phyloP scores from a whole-genome alignment of 2,329 filamentous ascomycete genomes.

The Fusarium redolens region DNA sequence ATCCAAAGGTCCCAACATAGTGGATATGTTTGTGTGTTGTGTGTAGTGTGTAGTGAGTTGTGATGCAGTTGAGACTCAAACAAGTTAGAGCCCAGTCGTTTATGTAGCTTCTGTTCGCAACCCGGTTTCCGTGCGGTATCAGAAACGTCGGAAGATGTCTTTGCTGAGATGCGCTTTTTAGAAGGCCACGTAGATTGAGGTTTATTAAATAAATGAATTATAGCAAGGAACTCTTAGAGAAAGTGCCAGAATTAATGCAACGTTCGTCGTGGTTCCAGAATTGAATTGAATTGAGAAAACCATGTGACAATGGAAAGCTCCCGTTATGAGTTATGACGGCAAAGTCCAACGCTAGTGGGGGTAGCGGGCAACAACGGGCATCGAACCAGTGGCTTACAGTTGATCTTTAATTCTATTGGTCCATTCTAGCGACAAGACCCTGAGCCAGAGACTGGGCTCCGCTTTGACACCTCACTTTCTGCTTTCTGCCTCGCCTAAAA shows the following conservation, averaged over 20 bases:
- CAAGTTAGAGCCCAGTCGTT: conserved; percentile 46
- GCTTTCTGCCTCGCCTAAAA: conserved; percentile 24
- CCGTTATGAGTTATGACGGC: conserved; percentile 16
- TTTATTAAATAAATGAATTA: conserved; percentile 2
- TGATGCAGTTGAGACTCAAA: conserved; percentile 29
- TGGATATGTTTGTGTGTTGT: conserved; percentile 21
- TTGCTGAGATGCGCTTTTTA: conserved; percentile 43
- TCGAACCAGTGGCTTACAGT: conserved; percentile 16
- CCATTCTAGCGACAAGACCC: background rate
- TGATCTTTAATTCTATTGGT: conserved; percentile 1
- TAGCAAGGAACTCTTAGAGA: background rate
- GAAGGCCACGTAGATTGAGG: background rate
- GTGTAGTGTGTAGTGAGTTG: background rate
- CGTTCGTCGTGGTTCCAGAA: conserved; percentile 32
- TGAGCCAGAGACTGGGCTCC: conserved; percentile 3
- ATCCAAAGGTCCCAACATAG: conserved; percentile 36
- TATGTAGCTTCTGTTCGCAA: conserved; percentile 48
- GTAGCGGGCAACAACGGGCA: conserved; percentile 16
- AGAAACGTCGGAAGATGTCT: conserved; percentile 45
- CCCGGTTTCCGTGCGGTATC: background rate
- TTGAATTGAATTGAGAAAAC: conserved; percentile 14
- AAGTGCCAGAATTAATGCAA: conserved; percentile 19
- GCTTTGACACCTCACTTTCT: conserved; percentile 11
- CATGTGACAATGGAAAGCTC: conserved; percentile 25
- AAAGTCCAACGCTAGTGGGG: conserved; percentile 12